These are phyloP conservation scores for Cyclocybe cylindracea DNA, from an alignment of 768 basidiomycete genomes.

Conservation along the genomic window DNA sequence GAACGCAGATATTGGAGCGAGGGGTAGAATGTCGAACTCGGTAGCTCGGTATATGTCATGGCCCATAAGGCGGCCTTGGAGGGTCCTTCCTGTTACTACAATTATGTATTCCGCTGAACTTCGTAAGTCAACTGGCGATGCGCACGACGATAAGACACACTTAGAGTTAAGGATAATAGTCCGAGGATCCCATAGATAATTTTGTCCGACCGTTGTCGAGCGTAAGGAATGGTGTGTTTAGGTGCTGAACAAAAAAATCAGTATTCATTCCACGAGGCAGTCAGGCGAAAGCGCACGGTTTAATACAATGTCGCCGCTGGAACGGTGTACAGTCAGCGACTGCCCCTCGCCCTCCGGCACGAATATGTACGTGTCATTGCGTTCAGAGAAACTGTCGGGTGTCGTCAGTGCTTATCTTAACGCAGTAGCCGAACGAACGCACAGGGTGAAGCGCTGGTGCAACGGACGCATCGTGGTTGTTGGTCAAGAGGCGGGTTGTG, in stretches of 20 bases:
- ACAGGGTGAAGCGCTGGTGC: constrained; percentile 77
- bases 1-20: constrained; percentile 67
- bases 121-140: neutral
- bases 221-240: constrained; percentile 50
- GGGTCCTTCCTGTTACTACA: constrained; percentile 80
- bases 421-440: constrained; percentile 18
- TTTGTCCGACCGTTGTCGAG: constrained; percentile 61
- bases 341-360: constrained; percentile 68
- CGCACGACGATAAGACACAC: constrained; percentile 40
- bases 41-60: constrained; percentile 89
- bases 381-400: constrained; percentile 34
- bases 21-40: constrained; percentile 88
- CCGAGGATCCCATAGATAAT: constrained; percentile 77
- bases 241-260: constrained; percentile 39
- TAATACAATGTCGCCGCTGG: constrained; percentile 74
- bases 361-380: constrained; percentile 77
- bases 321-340: constrained; percentile 70
- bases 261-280: constrained; percentile 6
- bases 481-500: constrained; percentile 3
- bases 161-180: constrained; percentile 73
- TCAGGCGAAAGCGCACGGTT: constrained; percentile 48
- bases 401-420: constrained; percentile 10
- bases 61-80: constrained; percentile 76
- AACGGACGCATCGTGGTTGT: constrained; percentile 56
- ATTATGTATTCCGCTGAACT: constrained; percentile 90